These are phyloP conservation scores for Brassica incana DNA, from an alignment of 345 rosid species.

Conservation along the genomic window DNA sequence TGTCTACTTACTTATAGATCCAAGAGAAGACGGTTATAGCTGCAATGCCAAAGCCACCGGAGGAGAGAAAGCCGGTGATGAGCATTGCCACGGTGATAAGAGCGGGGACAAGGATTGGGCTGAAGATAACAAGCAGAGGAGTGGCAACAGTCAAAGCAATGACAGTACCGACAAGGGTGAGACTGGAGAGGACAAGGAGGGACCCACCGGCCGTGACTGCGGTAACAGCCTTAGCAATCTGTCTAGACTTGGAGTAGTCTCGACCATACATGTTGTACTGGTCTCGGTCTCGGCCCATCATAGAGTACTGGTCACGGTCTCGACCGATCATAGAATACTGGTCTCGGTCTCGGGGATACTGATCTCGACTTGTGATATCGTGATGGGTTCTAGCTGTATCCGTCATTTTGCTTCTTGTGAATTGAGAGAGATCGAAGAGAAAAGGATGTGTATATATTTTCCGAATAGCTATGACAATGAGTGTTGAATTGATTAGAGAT, in stretches of 20 bases:
- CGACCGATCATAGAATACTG: slow-evolving; percentile 28
- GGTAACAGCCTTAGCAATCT: slow-evolving; percentile 77
- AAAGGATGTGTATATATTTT: slow-evolving; percentile 3
- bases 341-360: slow-evolving; percentile 28
- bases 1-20: slow-evolving; percentile 59
- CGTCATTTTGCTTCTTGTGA: slow-evolving; percentile 21
- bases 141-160: slow-evolving; percentile 75
- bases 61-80: slow-evolving; percentile 64
- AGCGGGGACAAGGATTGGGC: slow-evolving; percentile 86
- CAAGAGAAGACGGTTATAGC: slow-evolving; percentile 75
- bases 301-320: slow-evolving; percentile 36
- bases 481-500: slow-evolving; percentile 15
- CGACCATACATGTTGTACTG: slow-evolving; percentile 21
- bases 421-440: slow-evolving; percentile 5
- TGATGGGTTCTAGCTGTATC: slow-evolving; percentile 41
- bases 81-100: slow-evolving; percentile 52
- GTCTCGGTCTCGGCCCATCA: slow-evolving; percentile 40
- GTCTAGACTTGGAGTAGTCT: slow-evolving; percentile 48
- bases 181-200: slow-evolving; percentile 69
- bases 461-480: not conserved
- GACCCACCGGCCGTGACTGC: slow-evolving; percentile 83
- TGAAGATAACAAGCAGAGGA: slow-evolving; percentile 79
- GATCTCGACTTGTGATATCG: slow-evolving; percentile 31
- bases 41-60: slow-evolving; percentile 82
- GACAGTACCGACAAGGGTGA: slow-evolving; percentile 70